These are phyloP conservation scores for Sonneratia alba DNA, from an alignment of 345 rosid species.

Conservation along the genomic window DNA sequence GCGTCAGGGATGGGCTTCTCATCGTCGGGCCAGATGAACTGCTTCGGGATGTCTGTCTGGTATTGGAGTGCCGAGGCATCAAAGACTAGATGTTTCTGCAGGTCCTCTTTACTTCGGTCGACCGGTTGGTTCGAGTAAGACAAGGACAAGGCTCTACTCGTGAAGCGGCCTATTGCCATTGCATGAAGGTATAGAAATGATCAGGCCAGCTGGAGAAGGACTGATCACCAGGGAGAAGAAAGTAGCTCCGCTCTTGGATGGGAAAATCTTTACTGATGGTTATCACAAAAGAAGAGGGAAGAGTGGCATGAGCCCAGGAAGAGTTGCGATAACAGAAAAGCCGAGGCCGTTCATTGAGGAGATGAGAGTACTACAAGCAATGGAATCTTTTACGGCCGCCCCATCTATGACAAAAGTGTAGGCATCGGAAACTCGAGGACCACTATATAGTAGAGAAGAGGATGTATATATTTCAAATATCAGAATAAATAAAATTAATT, in stretches of 20 bases:
- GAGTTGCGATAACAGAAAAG: constrained; percentile 38
- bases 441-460: not conserved
- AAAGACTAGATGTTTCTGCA: constrained; percentile 39
- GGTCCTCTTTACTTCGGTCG: not conserved
- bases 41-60: constrained; percentile 48
- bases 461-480: no score
- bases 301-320: not conserved
- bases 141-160: not conserved
- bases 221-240: not conserved
- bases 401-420: constrained; percentile 6
- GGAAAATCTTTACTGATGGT: not conserved
- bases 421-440: constrained; percentile 6
- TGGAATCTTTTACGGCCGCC: constrained; percentile 35
- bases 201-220: not conserved
- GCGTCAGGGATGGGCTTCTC: constrained; percentile 49
- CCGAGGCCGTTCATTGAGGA: constrained; percentile 34
- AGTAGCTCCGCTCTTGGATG: no score
- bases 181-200: constrained; percentile 6
- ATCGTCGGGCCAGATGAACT: constrained; percentile 88
- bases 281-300: constrained; percentile 9
- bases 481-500: no score
- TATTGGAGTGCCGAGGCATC: constrained; percentile 52
- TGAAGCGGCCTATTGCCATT: constrained; percentile 24
- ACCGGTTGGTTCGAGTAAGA: not conserved
- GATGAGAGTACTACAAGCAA: constrained; percentile 35